A percentile compares a stretch with the other conserved stretches of the same genome.
These are phyloP conservation scores for Penicillium flavigenum DNA, from an alignment of 495 filamentous ascomycete species.

Conservation along the genomic window DNA sequence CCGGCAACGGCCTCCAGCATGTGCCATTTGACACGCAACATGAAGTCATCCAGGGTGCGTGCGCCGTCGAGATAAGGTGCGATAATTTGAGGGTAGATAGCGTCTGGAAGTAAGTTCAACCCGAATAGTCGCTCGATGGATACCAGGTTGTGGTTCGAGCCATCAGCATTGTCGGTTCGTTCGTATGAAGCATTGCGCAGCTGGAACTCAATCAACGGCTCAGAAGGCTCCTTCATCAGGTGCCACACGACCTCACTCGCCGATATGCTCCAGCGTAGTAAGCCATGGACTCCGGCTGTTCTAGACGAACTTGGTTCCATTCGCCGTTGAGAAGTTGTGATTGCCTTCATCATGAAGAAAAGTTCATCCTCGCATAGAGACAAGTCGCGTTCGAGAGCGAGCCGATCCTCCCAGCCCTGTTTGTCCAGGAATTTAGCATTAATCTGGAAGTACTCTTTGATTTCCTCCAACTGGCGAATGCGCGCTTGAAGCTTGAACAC, in stretches of 20 bases:
- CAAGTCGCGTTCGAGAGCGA: constrained; percentile 83
- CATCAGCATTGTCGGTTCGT: constrained; percentile 92
- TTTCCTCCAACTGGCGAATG: constrained; percentile 91
- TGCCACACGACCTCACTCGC: constrained; percentile 96
- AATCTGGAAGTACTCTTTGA: constrained; percentile 93
- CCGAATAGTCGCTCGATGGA: constrained; percentile 81
- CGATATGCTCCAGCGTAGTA: constrained; percentile 85
- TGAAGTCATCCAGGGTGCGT: constrained; percentile 59
- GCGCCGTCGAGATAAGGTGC: constrained; percentile 76
- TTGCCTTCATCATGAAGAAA: constrained; percentile 99
- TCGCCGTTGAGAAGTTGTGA: constrained; percentile 91
- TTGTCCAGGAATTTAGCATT: constrained; percentile 85
- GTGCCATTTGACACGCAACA: constrained; percentile 92
- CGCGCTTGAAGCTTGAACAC: constrained; percentile 86
- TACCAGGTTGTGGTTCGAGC: constrained; percentile 90
- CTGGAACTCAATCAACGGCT: constrained; percentile 92
- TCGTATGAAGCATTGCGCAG: constrained; percentile 86
- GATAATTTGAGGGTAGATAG: constrained; percentile 94
- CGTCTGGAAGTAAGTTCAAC: constrained; percentile 82
- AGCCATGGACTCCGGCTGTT: constrained; percentile 74
- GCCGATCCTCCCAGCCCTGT: constrained; percentile 85
- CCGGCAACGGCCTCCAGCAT: constrained; percentile 98
- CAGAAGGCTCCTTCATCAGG: constrained; percentile 77
- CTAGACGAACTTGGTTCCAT: constrained; percentile 63
- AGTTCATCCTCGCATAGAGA: constrained; percentile 90